Percentiles rank a stretch among this genome's conserved stretches.
phyloP scores from a whole-genome alignment of 805 yeast genomes.

The Candida easanensis region DNA sequence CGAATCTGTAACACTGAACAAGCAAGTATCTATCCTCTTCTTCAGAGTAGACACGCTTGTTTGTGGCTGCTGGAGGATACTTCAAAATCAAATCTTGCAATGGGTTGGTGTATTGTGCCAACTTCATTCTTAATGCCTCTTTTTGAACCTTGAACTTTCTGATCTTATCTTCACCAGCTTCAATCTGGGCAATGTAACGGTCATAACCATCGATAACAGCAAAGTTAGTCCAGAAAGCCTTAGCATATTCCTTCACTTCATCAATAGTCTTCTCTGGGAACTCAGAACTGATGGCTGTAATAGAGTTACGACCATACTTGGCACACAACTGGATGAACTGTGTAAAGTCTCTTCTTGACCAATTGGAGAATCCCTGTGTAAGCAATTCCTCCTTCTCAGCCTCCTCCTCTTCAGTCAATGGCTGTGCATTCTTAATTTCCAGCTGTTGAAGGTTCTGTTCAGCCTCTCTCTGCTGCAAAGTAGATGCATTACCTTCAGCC shows the following conservation, averaged over 20 bases:
- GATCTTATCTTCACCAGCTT: constrained; percentile 84
- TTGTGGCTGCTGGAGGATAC: constrained; percentile 67
- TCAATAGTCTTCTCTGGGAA: constrained; percentile 72
- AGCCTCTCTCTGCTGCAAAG: constrained; percentile 36
- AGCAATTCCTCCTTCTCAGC: constrained; percentile 56
- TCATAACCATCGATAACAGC: constrained; percentile 87
- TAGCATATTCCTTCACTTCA: constrained; percentile 75
- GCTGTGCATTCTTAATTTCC: constrained; percentile 73
- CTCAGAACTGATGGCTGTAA: constrained; percentile 69
- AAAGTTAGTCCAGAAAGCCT: constrained; percentile 77
- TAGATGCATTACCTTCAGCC: constrained; percentile 48
- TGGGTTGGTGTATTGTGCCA: constrained; percentile 71
- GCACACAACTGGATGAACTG: constrained; percentile 73
- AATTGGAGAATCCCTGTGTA: constrained; percentile 68
- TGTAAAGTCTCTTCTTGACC: constrained; percentile 87
- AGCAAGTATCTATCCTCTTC: constrained; percentile 89
- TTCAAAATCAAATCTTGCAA: constrained; percentile 71
- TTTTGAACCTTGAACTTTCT: constrained; percentile 64
- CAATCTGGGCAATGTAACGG: constrained; percentile 74
- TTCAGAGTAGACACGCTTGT: constrained; percentile 70
- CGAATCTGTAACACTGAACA: constrained; percentile 74
- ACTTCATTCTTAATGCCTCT: constrained; percentile 74
- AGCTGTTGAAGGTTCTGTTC: constrained; percentile 57
- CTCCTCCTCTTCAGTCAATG: constrained; percentile 81
- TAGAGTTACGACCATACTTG: constrained; percentile 77